Conservation (phyloP, 352 stramenopile species). For the Phytopythium litorale region DNA sequence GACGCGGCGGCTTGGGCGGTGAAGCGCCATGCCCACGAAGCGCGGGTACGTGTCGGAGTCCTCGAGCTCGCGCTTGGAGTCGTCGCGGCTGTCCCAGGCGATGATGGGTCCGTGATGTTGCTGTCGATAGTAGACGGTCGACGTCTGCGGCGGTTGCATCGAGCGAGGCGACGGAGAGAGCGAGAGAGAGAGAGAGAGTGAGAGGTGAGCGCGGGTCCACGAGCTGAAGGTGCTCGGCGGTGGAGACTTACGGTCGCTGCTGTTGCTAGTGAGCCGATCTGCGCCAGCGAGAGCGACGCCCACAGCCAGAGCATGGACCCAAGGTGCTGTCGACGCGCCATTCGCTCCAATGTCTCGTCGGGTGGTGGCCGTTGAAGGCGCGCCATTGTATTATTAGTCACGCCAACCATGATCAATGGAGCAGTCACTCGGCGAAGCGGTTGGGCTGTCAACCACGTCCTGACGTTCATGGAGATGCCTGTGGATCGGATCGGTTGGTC, state of each 20-base stretch:
- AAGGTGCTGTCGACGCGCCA: background rate
- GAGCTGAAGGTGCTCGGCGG: background rate
- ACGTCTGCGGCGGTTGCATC: slow-evolving; percentile 15
- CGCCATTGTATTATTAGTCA: background rate
- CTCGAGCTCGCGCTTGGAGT: slow-evolving; percentile 28
- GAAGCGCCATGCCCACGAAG: slow-evolving; percentile 41
- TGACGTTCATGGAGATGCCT: too few relatives aligned
- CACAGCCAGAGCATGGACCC: background rate
- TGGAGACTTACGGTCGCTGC: background rate
- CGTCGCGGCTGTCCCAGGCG: slow-evolving; percentile 36
- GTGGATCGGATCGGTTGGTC: too few relatives aligned
- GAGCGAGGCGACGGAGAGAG: background rate
- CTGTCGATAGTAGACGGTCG: slow-evolving; percentile 65
- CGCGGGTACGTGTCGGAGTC: slow-evolving; percentile 32
- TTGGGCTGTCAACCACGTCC: too few relatives aligned
- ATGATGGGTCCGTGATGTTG: slow-evolving; percentile 51
- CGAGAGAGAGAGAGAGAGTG: too few relatives aligned
- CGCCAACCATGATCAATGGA: background rate
- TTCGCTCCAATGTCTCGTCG: background rate
- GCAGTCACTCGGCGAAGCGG: too few relatives aligned
- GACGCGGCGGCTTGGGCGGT: slow-evolving; percentile 25
- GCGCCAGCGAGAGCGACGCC: background rate
- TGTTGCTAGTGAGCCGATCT: background rate
- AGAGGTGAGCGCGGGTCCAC: background rate
- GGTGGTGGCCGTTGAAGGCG: background rate